Conservation (phyloP, 1,284 basidiomycete species). For the Tetrapyrgos nigripes region DNA sequence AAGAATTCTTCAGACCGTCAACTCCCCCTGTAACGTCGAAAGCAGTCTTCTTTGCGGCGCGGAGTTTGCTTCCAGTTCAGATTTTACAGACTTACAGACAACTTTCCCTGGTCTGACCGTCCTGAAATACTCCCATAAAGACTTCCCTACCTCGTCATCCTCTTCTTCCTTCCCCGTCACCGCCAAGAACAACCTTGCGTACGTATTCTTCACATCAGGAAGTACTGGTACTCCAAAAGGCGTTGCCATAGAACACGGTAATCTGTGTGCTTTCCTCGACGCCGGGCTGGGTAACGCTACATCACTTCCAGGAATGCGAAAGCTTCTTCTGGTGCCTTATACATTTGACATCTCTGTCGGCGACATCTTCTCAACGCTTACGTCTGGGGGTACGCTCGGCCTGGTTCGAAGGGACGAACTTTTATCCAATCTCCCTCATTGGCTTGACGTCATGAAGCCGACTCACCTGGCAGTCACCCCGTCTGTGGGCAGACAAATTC, state of each 20-base stretch:
- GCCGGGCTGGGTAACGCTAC: not conserved
- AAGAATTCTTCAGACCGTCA: not conserved
- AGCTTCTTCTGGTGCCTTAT: conserved; percentile 12
- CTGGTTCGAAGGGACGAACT: not conserved
- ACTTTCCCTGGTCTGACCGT: not conserved
- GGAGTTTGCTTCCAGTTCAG: not conserved
- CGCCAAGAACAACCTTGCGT: not conserved
- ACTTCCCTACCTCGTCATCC: not conserved
- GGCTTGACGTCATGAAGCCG: not conserved
- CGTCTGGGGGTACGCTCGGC: conserved; percentile 1
- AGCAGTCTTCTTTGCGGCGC: conserved; percentile 1
- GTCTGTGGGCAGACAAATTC: conserved; percentile 1
- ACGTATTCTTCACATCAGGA: conserved; percentile 13
- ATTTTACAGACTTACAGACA: not conserved
- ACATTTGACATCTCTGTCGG: conserved; percentile 12
- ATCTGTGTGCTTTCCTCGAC: conserved; percentile 5
- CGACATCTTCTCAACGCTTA: conserved; percentile 13
- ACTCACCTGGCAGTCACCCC: conserved; percentile 6
- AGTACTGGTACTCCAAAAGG: conserved; percentile 17
- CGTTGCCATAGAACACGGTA: conserved; percentile 12
- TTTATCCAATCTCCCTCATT: not conserved
- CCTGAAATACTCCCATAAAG: not conserved
- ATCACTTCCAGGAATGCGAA: not conserved
- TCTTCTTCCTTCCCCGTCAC: no score
- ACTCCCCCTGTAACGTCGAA: no score